These are phyloP conservation scores for Pythium oligandrum DNA, from an alignment of 352 stramenopile genomes.

Conservation along the genomic window DNA sequence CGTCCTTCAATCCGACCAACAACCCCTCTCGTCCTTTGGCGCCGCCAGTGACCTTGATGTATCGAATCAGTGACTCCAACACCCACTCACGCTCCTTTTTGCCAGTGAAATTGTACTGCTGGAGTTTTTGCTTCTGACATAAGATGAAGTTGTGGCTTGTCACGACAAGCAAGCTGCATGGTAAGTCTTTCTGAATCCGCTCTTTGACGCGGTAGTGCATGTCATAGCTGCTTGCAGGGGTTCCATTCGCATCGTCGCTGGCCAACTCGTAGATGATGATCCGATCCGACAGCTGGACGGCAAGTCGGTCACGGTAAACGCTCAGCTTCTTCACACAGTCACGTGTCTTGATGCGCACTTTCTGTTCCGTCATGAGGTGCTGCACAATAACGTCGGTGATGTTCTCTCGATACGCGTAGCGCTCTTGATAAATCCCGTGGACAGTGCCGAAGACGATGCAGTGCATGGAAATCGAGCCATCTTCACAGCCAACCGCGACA, in stretches of 20 bases:
- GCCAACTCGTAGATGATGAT: slow-evolving; percentile 94
- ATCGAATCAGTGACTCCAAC: slow-evolving; percentile 86
- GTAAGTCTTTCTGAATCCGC: slow-evolving; percentile 78
- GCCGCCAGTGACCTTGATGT: slow-evolving; percentile 91
- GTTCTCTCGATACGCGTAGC: slow-evolving; percentile 92
- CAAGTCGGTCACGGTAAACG: slow-evolving; percentile 90
- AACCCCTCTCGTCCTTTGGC: slow-evolving; percentile 85
- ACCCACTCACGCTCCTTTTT: slow-evolving; percentile 86
- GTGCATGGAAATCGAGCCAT: slow-evolving; percentile 80
- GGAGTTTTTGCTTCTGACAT: slow-evolving; percentile 89
- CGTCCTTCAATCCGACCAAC: slow-evolving; percentile 91
- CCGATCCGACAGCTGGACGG: slow-evolving; percentile 91
- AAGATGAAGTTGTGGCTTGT: slow-evolving; percentile 91
- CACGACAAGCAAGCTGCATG: slow-evolving; percentile 86
- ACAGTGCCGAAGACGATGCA: slow-evolving; percentile 90
- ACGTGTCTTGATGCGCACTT: slow-evolving; percentile 93
- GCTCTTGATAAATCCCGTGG: slow-evolving; percentile 91
- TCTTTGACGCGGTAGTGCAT: slow-evolving; percentile 93
- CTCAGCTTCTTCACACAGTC: slow-evolving; percentile 94
- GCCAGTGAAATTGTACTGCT: slow-evolving; percentile 89
- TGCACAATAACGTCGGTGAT: slow-evolving; percentile 95
- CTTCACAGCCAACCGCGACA: slow-evolving; percentile 83
- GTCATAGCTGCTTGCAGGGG: slow-evolving; percentile 65
- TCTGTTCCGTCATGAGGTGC: slow-evolving; percentile 93
- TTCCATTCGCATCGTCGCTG: slow-evolving; percentile 32